Evolutionary conservation across 2,329 filamentous ascomycete genomes (phyloP).

Genomic region (Beauveria bassiana): DNA sequence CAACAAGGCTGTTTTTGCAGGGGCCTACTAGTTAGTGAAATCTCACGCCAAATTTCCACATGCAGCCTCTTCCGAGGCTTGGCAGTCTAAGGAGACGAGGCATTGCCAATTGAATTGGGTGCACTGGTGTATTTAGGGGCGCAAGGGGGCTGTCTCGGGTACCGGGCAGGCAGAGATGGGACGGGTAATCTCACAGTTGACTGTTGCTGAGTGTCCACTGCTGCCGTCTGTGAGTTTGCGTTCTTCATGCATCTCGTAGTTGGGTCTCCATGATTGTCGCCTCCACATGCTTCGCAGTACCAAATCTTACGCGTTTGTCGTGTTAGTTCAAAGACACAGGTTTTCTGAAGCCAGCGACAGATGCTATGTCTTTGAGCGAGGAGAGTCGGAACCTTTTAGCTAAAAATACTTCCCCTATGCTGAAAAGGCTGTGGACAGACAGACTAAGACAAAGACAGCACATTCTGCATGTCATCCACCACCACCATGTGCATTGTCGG

Average conservation of each 20-base stretch:
- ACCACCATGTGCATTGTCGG: not conserved
- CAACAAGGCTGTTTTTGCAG: not conserved
- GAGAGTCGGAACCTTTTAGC: not conserved
- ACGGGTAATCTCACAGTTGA: not conserved
- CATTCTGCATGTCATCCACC: not conserved
- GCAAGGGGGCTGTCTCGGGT: not conserved
- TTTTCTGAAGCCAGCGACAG: not conserved
- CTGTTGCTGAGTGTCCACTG: not conserved
- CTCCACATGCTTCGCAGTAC: not conserved
- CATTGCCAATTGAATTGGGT: not conserved
- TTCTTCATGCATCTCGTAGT: not conserved
- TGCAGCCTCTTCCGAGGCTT: not conserved
- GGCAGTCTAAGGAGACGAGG: not conserved
- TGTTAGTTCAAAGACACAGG: not conserved
- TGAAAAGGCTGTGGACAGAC: not conserved
- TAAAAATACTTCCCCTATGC: not conserved
- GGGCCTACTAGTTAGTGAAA: not conserved
- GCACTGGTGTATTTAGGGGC: not conserved
- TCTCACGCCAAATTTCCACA: not conserved
- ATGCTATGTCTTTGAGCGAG: not conserved
- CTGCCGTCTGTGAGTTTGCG: not conserved
- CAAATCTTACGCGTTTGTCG: not conserved
- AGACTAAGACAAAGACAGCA: not conserved
- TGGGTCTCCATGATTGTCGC: not conserved
- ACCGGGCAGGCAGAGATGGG: not conserved